Base-by-base conservation (phyloP, 176 grass and related monocot species). In the Paspalum vaginatum region DNA sequence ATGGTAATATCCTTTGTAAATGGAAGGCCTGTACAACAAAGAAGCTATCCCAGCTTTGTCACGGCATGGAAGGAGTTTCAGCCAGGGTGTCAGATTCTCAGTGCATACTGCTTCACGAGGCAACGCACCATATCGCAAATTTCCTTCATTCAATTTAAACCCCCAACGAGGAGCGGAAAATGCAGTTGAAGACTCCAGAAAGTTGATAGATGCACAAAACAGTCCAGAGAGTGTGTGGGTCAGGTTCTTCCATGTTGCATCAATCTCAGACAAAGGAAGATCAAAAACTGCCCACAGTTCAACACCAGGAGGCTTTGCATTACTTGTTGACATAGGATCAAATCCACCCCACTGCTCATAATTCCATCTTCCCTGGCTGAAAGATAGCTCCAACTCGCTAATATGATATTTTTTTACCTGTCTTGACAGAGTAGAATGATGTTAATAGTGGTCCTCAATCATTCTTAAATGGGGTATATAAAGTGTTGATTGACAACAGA, bases 1-100 rank as follows among this genome's bases (percentile, higher is more conserved):
- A 90, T 99, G 92, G 82, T 93, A 95, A 79, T 98, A 90, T 49
- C 90, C 92, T 91, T 87, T 99, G 58, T 99, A 99, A 76, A 99
- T 89, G 45, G 96, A 95, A 81, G 96, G 92, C 77, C 96, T 93
- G 76, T 93, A 89, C 61, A 98, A 45, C 77, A 99, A 87, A 77
- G 86, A 88, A 59, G 96, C 90, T 50, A 99, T 78, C 18, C 96
- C 96, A 69, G 96, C 81, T 76, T 99, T 99, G 87, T 99, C 96
- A 58, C 96, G 88, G 51, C 96, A 98, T 11, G 96, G 92, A 40
- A 99, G 93, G 78, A 95, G 87, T 85, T 99, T 99, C 80, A 99
- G 86, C 92, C 92, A 99, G 79, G 96, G 96, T 66, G 96, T 99
- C 26, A 98, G 88, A 77, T 99, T 99, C 75, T 99, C 92, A 21